Evolutionary conservation across 2,329 filamentous ascomycete species (phyloP), one percentile per base, ranked within the genome.

Genomic region (Aphanocladium album): DNA sequence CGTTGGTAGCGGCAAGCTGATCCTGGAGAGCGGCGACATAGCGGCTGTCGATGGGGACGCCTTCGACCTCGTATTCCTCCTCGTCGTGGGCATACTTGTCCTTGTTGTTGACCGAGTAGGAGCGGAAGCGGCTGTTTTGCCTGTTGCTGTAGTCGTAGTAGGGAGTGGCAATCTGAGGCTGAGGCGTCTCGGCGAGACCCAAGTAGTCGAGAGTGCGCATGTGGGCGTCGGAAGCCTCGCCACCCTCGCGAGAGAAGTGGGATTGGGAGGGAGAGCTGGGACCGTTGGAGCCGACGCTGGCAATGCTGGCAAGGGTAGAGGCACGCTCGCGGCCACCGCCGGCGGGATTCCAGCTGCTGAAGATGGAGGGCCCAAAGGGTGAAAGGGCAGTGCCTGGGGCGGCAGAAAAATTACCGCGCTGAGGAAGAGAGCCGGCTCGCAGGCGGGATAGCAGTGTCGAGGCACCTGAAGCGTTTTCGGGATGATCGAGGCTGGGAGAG

Each of bases 61-160:
- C 71, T 23, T 81, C 81, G 21, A 46, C n/a, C 41, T 83, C 87
- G 62, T 89, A 91, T 62, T 92, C 89, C 27, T 92, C 89, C 57
- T 96, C 93, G 51, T 91, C 89, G 68, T 96, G 91, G 2, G 90
- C 93, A 69, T 98, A 98, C 73, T 95, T 96, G 73, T 98, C 93
- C 75, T 96, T 97, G 60, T 96, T 96, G 74, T 99, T 99, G 65
- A 99, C 95, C 1, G 95, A 99, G 74, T 97, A 98, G 1, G 95
- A 99, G 51, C 95, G 87, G 80, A 98, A 96, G 57, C 95, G 87
- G 73, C 90, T 98, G 49, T 88, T 83, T 67, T 90, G 89, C 71
- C 88, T 89, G 66, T 91, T 83, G 71, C 90, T 88, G 16, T 33
- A 52, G 63, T 88, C 87, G 63, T 93, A 79, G 69, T 91, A 89